These are phyloP conservation scores for Gynostemma pentaphyllum DNA, from an alignment of 306 rosid genomes.

Conservation along the genomic window DNA sequence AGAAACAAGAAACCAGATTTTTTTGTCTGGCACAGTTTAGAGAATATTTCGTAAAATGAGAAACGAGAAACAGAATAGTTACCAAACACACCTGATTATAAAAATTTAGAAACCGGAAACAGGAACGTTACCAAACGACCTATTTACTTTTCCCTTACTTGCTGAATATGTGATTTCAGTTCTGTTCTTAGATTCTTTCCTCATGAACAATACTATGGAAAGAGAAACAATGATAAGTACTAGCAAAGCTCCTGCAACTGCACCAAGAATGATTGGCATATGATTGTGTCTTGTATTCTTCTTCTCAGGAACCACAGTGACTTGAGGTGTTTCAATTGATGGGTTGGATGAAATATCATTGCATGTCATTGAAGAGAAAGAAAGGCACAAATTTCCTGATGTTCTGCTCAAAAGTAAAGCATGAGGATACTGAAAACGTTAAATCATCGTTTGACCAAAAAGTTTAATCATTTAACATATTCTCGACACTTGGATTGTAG, in stretches of 20 bases:
- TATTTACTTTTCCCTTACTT: constrained; percentile 30
- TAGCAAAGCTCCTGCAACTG: constrained; percentile 45
- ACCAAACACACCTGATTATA: no score
- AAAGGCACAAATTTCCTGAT: constrained; percentile 66
- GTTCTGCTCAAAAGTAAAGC: constrained; percentile 37
- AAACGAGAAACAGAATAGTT: not conserved
- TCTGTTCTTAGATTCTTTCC: constrained; percentile 26
- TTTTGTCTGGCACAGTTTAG: no score
- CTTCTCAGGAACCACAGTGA: constrained; percentile 39
- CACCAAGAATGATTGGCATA: constrained; percentile 37
- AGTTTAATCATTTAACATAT: no score
- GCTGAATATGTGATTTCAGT: constrained; percentile 27
- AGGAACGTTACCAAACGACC: not conserved
- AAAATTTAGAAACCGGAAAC: not conserved
- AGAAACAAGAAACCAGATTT: not conserved
- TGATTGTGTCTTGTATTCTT: constrained; percentile 26
- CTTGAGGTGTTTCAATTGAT: constrained; percentile 72
- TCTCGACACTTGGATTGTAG: no score
- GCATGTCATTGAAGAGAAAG: constrained; percentile 59
- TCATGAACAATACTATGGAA: constrained; percentile 27
- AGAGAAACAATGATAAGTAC: constrained; percentile 29
- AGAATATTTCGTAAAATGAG: no score
- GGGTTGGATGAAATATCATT: constrained; percentile 37
- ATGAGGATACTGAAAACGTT: constrained; percentile 8
- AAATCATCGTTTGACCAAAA: no score